phyloP scores from a whole-genome alignment of 1,284 basidiomycete genomes.

The Fereydounia khargensis region DNA sequence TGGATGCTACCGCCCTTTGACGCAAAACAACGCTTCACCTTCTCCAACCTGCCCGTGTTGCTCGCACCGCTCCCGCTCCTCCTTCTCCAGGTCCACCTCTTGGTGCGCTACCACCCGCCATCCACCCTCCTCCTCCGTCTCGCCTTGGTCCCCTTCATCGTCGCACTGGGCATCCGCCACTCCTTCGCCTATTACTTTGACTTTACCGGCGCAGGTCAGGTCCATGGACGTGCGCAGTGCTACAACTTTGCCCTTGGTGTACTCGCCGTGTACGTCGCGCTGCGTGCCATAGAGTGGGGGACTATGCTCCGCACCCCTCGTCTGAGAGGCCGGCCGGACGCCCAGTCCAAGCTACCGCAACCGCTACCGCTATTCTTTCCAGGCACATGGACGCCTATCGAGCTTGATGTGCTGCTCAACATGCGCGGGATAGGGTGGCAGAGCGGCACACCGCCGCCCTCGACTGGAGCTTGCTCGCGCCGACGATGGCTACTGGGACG shows the following conservation, averaged over 20 bases:
- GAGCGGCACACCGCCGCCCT: conserved; percentile 19
- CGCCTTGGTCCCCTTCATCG: conserved; percentile 10
- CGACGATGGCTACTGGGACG: too few relatives aligned
- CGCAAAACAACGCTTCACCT: conserved; percentile 9
- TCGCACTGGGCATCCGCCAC: conserved; percentile 6
- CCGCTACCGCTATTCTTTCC: conserved; percentile 23
- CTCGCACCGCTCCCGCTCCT: conserved; percentile 3
- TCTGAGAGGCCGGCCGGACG: conserved; percentile 2
- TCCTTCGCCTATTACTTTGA: conserved; percentile 11
- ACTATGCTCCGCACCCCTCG: conserved; percentile 1
- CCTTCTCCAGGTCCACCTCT: conserved; percentile 18
- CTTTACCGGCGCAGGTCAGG: conserved; percentile 6
- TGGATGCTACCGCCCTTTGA: conserved; percentile 17
- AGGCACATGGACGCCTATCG: conserved; percentile 10
- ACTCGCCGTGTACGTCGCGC: conserved; percentile 1
- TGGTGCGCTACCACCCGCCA: conserved; percentile 10
- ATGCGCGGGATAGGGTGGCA: conserved; percentile 33
- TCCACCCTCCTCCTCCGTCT: conserved; percentile 8
- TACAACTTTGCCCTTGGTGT: conserved; percentile 12
- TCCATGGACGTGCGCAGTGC: conserved; percentile 12
- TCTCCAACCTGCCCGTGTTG: conserved; percentile 5
- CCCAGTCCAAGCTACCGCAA: neutral
- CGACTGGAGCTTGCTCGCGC: too few relatives aligned
- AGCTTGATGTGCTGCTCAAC: conserved; percentile 21
- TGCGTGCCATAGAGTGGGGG: conserved; percentile 9